phyloP scores from a whole-genome alignment of 208 protist species.

The Plasmodiophora brassicae region DNA sequence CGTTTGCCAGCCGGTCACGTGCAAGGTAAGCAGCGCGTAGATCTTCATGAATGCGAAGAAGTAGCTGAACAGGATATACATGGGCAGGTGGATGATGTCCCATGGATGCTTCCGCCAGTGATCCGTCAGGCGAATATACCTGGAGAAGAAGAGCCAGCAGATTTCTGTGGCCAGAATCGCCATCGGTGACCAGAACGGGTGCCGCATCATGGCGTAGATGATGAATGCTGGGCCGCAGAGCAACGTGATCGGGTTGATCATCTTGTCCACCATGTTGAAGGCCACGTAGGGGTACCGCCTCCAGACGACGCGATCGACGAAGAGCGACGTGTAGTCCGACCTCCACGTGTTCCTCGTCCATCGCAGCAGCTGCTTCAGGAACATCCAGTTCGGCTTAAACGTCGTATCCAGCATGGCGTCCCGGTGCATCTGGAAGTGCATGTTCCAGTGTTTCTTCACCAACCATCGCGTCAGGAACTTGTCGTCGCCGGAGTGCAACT shows the following conservation, averaged over 20 bases:
- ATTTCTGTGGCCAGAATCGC: background rate
- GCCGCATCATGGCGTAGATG: background rate
- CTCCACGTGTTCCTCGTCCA: background rate
- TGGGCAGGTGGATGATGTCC: background rate
- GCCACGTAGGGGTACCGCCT: background rate
- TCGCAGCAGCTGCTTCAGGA: background rate
- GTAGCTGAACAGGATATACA: background rate
- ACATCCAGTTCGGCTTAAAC: background rate
- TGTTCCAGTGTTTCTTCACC: background rate
- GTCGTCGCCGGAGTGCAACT: background rate
- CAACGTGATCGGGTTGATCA: background rate
- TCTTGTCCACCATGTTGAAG: background rate
- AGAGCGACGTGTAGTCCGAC: background rate
- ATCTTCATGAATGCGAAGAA: background rate
- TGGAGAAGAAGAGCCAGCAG: background rate
- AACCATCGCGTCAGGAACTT: background rate
- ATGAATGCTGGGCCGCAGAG: background rate
- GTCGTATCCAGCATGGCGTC: background rate
- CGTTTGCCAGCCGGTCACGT: background rate
- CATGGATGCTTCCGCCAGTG: background rate
- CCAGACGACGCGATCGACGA: background rate
- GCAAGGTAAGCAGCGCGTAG: background rate
- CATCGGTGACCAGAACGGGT: background rate
- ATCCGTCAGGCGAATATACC: background rate
- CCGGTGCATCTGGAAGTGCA: background rate